These are phyloP conservation scores for Cutaneotrichosporon daszewskae DNA, from an alignment of 1,284 basidiomycete genomes.

Conservation along the genomic window DNA sequence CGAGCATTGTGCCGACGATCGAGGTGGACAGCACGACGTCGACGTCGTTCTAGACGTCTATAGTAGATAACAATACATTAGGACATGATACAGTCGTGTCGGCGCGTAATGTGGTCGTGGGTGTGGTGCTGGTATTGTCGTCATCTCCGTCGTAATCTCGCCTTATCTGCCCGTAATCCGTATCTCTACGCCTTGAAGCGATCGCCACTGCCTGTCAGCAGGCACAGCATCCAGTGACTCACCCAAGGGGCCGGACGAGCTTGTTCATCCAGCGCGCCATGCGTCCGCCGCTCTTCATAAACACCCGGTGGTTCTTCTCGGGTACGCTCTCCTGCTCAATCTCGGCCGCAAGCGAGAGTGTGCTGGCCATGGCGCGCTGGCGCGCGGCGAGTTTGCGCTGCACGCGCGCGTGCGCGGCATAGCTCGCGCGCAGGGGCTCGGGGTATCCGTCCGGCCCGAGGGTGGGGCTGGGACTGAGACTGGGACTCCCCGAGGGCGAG, in stretches of 20 bases:
- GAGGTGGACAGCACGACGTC: slow-evolving; percentile 52
- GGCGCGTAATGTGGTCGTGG: too few relatives aligned
- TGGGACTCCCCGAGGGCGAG: not conserved
- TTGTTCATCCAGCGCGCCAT: slow-evolving; percentile 1
- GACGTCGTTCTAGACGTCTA: slow-evolving; percentile 13
- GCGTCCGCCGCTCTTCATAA: not conserved
- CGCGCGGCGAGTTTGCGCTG: not conserved
- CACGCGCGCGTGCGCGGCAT: not conserved
- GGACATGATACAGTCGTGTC: not conserved
- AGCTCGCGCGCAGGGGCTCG: not conserved
- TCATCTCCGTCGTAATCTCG: not conserved
- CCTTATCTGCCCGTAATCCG: not conserved
- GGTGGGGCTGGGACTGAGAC: not conserved
- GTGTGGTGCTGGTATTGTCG: too few relatives aligned
- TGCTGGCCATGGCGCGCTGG: not conserved
- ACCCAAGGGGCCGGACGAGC: not conserved
- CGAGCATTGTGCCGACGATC: slow-evolving; percentile 70
- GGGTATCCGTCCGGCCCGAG: not conserved
- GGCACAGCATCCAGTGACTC: not conserved
- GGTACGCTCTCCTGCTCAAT: not conserved
- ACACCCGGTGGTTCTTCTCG: slow-evolving; percentile 2
- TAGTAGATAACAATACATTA: not conserved
- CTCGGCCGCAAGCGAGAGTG: not conserved
- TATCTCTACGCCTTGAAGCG: not conserved
- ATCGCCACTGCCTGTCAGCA: not conserved